Evolutionary conservation across 768 basidiomycete species (phyloP), one percentile per base, ranked within the genome.

Genomic region (Tricholoma matsutake): DNA sequence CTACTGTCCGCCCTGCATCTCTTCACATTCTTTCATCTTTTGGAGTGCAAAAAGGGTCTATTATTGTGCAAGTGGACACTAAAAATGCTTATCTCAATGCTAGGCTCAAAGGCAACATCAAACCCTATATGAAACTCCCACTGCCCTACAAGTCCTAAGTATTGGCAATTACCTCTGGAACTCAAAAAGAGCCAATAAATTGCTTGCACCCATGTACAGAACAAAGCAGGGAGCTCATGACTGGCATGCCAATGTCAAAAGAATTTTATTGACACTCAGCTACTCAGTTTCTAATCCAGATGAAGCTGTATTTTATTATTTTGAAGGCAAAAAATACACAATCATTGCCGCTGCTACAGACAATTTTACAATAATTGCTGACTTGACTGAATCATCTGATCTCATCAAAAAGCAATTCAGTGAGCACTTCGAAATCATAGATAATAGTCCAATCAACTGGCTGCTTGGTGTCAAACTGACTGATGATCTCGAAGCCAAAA

Each of bases 381-480:
- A 45, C n/a, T 45, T n/a, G 7, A 45, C 43, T 2, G 8, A 45
- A 1, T 22, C 20, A 22, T 18, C 14, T 37, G 67, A 39, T 62
- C 61, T 31, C 14, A 63, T 70, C 63, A 60, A 69, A 64, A 57
- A 34, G 57, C 28, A 67, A 63, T 29, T 68, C 55, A 49, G 37
- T 8, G 57, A 65, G n/a, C 59, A 60, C 10, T 69, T 72, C 49
- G 59, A 67, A 1, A 70, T 75, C 22, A 67, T 66, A 0, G 68
- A 75, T 45, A 56, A 72, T 5, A 69, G 74, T 1, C 57, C 67
- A 9, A 51, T 74, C 11, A 49, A 62, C 37, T 63, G 58, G 39
- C 60, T 74, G 18, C 58, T 73, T 1, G 68, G 69, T 6, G 62
- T 71, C 31, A 57, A 62, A 25, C 58, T 72, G 37, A 67, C 37